Conservation (phyloP, 345 rosid species). For the Eutrema heterophyllum region DNA sequence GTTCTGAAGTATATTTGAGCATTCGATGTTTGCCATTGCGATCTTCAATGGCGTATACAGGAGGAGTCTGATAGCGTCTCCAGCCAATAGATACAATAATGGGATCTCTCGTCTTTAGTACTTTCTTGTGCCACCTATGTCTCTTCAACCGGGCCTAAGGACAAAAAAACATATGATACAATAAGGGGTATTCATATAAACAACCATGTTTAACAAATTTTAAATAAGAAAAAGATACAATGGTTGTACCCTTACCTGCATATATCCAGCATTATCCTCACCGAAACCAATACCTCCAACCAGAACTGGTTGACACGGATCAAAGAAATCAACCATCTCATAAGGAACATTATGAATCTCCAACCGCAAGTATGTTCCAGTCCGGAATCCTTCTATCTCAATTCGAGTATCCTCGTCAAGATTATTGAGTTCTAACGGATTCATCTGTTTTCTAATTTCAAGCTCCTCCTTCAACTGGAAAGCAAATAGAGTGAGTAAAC, state of each 20-base stretch:
- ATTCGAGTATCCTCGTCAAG: conserved; percentile 73
- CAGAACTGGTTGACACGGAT: conserved; percentile 80
- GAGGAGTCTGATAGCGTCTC: conserved; percentile 90
- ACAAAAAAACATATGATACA: neutral
- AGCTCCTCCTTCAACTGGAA: conserved; percentile 82
- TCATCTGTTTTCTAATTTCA: conserved; percentile 74
- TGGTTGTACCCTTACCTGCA: conserved; percentile 67
- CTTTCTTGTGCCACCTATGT: conserved; percentile 94
- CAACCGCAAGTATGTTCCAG: conserved; percentile 80
- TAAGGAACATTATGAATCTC: conserved; percentile 88
- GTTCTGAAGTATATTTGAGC: conserved; percentile 95
- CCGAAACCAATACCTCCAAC: conserved; percentile 88
- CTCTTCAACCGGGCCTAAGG: conserved; percentile 70
- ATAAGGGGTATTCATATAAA: neutral
- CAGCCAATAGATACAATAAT: conserved; percentile 88
- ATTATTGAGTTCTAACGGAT: conserved; percentile 67
- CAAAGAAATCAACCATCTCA: conserved; percentile 92
- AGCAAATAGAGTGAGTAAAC: conserved; percentile 24
- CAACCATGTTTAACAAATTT: neutral
- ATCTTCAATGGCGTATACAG: conserved; percentile 84
- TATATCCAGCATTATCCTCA: conserved; percentile 85
- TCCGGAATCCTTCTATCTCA: conserved; percentile 81
- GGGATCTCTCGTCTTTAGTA: conserved; percentile 84
- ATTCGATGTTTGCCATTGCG: conserved; percentile 82
- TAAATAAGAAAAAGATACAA: neutral